Evolutionary conservation across 805 yeast species (phyloP), one percentile per base, ranked within the genome.

Genomic region (Danielozyma ontarioensis): DNA sequence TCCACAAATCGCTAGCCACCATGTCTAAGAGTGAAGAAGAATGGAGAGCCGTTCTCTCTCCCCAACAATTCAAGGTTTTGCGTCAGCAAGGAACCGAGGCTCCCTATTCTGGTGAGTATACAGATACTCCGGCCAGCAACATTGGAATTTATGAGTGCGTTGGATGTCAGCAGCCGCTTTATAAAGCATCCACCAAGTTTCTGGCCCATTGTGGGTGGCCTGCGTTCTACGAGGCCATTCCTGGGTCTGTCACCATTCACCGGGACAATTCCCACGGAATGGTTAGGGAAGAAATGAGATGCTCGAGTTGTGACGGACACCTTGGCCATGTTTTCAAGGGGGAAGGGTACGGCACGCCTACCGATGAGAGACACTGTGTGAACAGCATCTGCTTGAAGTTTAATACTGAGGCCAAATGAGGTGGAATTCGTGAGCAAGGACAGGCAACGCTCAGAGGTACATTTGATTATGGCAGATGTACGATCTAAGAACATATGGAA

Each of bases 201-300:
- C 80, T 82, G 37, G 77, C 95, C 10, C 87, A 87, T 34, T 93
- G 98, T 58, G 98, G 98, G 2, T 93, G 98, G 98, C 98, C 98
- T 1, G 89, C 96, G 0, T 93, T 93, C 58, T 90, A 81, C 57
- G 83, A 86, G 37, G 96, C 95, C 1, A 64, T 85, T 25, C 94
- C 95, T 0, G 89, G 88, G 0, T 70, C 95, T 4, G 70, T 93
- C 25, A 69, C 58, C 14, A 67, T 81, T 10, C 59, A 72, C 37
- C 69, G 64, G 13, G 98, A 93, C 56, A 48, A 36, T 0, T 57
- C 80, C 5, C 59, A 63, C 31, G 97, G 97, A 0, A 88, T 83
- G 93, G 67, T 64, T 11, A 71, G 98, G 41, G 85, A 79, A 10
- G 99, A 93, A 55, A 89, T 93, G 80, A 70, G 82, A 41, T 93